A percentile compares a stretch with the other conserved stretches of the same genome.
These are phyloP conservation scores for Crotalaria pallida DNA, from an alignment of 306 rosid genomes.

Conservation along the genomic window DNA sequence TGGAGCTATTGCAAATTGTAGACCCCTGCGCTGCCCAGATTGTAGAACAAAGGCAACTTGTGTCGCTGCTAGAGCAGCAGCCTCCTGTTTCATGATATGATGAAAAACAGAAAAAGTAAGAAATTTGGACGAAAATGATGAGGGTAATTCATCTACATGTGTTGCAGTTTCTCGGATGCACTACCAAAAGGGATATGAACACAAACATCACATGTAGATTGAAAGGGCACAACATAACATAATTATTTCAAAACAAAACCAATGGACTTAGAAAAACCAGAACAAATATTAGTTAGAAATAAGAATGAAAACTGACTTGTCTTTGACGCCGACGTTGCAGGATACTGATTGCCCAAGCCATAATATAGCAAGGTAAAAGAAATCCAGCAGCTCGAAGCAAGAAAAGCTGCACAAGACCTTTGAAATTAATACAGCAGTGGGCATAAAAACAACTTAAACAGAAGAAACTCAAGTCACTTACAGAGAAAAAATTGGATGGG, in stretches of 20 bases:
- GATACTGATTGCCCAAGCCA: conserved; percentile 98
- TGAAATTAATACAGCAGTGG: background rate
- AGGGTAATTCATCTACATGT: background rate
- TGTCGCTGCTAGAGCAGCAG: conserved; percentile 98
- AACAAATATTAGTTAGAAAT: conserved; percentile 13
- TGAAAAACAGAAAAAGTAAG: background rate
- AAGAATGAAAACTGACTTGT: conserved; percentile 52
- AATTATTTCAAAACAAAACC: background rate
- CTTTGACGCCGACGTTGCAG: conserved; percentile 94
- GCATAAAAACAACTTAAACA: background rate
- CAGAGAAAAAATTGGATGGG: conserved; percentile 72
- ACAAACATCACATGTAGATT: background rate
- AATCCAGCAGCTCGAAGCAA: conserved; percentile 95
- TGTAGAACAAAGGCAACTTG: conserved; percentile 95
- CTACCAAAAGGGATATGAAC: background rate
- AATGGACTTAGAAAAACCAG: conserved; percentile 18
- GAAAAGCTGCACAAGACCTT: conserved; percentile 54
- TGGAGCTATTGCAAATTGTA: conserved; percentile 77
- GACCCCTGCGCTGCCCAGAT: conserved; percentile 76
- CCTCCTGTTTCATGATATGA: conserved; percentile 58
- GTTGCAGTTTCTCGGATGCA: background rate
- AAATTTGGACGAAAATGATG: background rate
- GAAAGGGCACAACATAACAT: conserved; percentile 30
- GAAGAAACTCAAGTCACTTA: conserved; percentile 29
- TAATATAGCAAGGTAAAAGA: conserved; percentile 94